phyloP scores from a whole-genome alignment of 345 rosid genomes.

The Eucalyptus dawsonii region DNA sequence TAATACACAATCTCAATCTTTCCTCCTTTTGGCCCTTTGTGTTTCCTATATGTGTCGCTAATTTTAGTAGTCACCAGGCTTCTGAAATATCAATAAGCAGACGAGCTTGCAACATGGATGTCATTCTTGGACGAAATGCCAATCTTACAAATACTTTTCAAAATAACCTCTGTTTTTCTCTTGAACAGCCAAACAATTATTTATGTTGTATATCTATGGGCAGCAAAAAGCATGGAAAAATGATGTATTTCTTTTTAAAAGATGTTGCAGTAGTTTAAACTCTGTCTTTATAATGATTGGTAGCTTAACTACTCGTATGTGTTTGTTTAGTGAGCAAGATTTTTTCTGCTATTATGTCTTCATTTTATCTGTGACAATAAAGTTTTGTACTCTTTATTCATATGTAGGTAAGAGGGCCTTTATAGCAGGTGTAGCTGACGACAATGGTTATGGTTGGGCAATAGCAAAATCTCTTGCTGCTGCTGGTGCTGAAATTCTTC shows the following conservation, averaged over 20 bases:
- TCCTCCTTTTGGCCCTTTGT: not conserved
- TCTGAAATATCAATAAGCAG: not conserved
- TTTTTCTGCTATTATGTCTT: not conserved
- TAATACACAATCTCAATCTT: not conserved
- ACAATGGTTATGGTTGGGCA: conserved; percentile 99
- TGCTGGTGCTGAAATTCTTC: conserved; percentile 94
- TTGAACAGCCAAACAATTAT: not conserved
- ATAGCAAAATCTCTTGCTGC: conserved; percentile 98
- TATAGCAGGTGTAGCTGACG: conserved; percentile 96
- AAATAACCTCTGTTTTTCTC: not conserved
- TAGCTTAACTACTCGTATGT: not conserved
- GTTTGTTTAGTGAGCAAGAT: not conserved
- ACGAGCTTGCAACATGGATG: not conserved
- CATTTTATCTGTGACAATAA: not conserved
- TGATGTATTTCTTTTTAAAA: not conserved
- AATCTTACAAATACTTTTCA: not conserved
- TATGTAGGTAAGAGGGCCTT: conserved; percentile 88
- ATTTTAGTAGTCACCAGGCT: not conserved
- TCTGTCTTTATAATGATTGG: not conserved
- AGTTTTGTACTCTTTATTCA: not conserved
- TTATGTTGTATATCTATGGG: not conserved
- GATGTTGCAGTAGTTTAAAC: not conserved
- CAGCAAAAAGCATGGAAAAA: not conserved
- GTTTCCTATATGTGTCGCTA: not conserved
- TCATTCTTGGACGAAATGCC: not conserved